Conservation (phyloP, 1,284 basidiomycete genomes). For the Pseudozyma hubeiensis region DNA sequence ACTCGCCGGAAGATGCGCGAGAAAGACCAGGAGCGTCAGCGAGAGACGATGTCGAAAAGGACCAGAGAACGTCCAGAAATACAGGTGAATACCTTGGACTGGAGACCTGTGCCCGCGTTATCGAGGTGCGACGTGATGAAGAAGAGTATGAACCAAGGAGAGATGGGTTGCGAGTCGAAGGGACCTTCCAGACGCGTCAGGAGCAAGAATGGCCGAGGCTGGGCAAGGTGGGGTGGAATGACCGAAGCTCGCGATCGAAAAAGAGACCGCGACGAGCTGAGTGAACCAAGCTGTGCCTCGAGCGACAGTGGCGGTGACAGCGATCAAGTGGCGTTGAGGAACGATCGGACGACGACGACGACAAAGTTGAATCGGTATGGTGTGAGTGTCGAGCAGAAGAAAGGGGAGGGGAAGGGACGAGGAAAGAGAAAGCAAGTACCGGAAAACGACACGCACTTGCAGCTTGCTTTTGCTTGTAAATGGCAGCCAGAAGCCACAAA, state of each 20-base stretch:
- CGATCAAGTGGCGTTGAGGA: constrained; percentile 6
- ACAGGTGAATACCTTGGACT: not conserved
- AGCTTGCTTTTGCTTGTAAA: constrained; percentile 35
- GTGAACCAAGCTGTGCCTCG: constrained; percentile 24
- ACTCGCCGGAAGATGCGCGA: not conserved
- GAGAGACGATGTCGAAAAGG: constrained; percentile 1
- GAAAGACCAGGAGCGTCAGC: not conserved
- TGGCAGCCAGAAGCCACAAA: constrained; percentile 14
- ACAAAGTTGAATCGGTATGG: not conserved
- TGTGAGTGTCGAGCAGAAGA: constrained; percentile 12
- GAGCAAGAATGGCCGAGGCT: constrained; percentile 3
- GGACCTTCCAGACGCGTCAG: constrained; percentile 23
- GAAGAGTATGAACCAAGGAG: not conserved
- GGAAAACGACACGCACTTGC: constrained; percentile 46
- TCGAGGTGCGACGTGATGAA: not conserved
- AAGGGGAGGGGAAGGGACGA: constrained; percentile 4
- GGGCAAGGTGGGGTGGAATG: constrained; percentile 2
- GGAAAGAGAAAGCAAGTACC: not conserved
- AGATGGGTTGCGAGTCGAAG: constrained; percentile 4
- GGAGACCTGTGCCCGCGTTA: not conserved
- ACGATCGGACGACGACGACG: constrained; percentile 4
- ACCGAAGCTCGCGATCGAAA: constrained; percentile 4
- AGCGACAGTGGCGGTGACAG: constrained; percentile 1
- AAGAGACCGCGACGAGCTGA: constrained; percentile 7
- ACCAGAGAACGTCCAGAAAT: not conserved